These are phyloP conservation scores for Phytophthora agathidicida DNA, from an alignment of 352 stramenopile genomes.

Conservation along the genomic window DNA sequence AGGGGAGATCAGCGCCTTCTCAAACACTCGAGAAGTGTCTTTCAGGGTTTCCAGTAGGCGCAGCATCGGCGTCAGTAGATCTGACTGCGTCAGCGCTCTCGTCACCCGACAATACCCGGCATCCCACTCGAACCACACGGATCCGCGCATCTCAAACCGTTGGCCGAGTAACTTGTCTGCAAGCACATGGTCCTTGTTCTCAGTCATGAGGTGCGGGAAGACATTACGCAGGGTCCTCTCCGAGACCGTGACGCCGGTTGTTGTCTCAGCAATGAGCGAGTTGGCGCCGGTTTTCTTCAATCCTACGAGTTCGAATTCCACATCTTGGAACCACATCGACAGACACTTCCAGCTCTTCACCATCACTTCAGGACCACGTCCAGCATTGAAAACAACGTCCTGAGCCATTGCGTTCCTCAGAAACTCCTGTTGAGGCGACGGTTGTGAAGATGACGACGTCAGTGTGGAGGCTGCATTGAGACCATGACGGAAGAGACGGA, in stretches of 20 bases:
- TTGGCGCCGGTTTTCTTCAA: constrained; percentile 1
- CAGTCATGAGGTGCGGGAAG: neutral
- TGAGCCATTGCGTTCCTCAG: constrained; percentile 1
- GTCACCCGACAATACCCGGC: neutral
- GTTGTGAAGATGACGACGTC: neutral
- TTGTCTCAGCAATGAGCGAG: neutral
- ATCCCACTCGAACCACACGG: constrained; percentile 6
- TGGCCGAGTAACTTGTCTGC: neutral
- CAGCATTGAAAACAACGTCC: constrained; percentile 13
- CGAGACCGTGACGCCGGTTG: constrained; percentile 1
- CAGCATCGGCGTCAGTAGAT: constrained; percentile 16
- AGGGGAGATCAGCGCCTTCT: neutral
- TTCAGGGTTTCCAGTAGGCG: constrained; percentile 2
- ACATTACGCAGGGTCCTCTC: neutral
- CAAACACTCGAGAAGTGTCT: constrained; percentile 3
- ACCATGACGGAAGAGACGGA: constrained; percentile 18
- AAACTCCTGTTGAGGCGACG: constrained; percentile 6
- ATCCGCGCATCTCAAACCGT: constrained; percentile 4
- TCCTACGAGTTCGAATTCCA: constrained; percentile 10
- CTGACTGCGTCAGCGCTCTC: constrained; percentile 1
- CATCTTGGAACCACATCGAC: constrained; percentile 12
- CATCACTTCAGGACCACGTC: constrained; percentile 1
- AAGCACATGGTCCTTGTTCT: neutral
- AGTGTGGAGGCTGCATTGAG: neutral
- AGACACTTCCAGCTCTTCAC: constrained; percentile 17